Evolutionary conservation across 2,329 filamentous ascomycete species (phyloP).

Genomic region (Rhinocladiella mackenziei): DNA sequence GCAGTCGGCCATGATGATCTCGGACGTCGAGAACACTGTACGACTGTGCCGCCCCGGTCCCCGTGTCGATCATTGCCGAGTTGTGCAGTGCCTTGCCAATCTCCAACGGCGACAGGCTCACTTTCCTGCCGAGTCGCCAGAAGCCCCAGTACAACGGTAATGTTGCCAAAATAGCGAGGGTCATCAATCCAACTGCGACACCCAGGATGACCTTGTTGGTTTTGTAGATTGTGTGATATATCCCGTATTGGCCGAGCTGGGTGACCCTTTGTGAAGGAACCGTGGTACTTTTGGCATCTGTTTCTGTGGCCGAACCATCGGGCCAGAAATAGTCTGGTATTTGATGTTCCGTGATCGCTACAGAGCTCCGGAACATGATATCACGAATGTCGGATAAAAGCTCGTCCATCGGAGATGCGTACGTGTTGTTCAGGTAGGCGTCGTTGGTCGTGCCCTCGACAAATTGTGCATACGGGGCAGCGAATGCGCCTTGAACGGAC

Average conservation of each 20-base stretch:
- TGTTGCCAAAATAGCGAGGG: conserved; percentile 32
- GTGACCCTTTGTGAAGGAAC: conserved; percentile 4
- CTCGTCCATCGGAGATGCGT: conserved; percentile 5
- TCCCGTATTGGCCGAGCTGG: not conserved
- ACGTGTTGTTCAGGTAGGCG: conserved; percentile 6
- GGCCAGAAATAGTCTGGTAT: not conserved
- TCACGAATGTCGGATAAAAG: conserved; percentile 8
- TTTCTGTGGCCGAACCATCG: not conserved
- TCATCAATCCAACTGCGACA: conserved; percentile 28
- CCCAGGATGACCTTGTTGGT: conserved; percentile 5
- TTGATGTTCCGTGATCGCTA: conserved; percentile 2
- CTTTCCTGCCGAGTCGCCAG: conserved; percentile 28
- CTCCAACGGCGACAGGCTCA: conserved; percentile 30
- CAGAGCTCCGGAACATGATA: conserved; percentile 14
- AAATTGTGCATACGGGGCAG: conserved; percentile 7
- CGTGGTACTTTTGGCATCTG: not conserved
- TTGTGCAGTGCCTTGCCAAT: conserved; percentile 25
- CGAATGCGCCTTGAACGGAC: conserved; percentile 5
- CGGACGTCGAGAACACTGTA: conserved; percentile 1
- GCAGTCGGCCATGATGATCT: not conserved
- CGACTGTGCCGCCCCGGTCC: not conserved
- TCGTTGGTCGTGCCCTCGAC: conserved; percentile 2
- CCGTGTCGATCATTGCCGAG: not conserved
- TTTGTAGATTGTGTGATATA: conserved; percentile 9
- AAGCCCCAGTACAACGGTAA: conserved; percentile 23